A percentile compares a stretch with the other conserved stretches of the same genome.
Conservation (phyloP, 352 stramenopile species). For the Globisporangium ultimum region DNA sequence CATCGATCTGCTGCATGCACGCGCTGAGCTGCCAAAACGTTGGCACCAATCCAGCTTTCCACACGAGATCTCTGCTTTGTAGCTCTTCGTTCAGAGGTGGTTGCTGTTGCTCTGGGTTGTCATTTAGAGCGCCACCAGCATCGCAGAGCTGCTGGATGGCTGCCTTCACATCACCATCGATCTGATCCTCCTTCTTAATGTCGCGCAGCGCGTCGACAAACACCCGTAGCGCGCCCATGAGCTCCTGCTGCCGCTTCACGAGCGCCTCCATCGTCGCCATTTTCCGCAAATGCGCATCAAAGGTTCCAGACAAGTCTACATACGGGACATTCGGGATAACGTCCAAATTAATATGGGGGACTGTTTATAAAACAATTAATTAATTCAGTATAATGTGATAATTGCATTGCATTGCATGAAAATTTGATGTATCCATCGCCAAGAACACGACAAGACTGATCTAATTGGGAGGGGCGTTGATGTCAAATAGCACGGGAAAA, state of each 20-base stretch:
- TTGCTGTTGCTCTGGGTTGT: not conserved
- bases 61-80: conserved; percentile 18
- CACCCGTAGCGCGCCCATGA: conserved; percentile 48
- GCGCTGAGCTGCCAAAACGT: conserved; percentile 35
- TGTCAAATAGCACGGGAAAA: too few relatives aligned
- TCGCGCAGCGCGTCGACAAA: conserved; percentile 72
- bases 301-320: conserved; percentile 10
- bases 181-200: conserved; percentile 28
- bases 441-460: too few relatives aligned
- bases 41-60: conserved; percentile 34
- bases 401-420: too few relatives aligned
- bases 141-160: conserved; percentile 36
- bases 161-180: conserved; percentile 17
- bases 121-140: not conserved
- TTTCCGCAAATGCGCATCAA: conserved; percentile 5
- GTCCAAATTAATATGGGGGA: not conserved
- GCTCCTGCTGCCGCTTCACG: conserved; percentile 41
- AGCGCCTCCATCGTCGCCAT: conserved; percentile 19
- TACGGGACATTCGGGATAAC: conserved; percentile 13
- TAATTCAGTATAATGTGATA: too few relatives aligned
- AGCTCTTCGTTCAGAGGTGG: conserved; percentile 8
- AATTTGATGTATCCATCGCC: too few relatives aligned
- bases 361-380: too few relatives aligned
- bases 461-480: too few relatives aligned
- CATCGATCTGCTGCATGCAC: conserved; percentile 47